Evolutionary conservation across 768 basidiomycete genomes (phyloP), one percentile per base, ranked within the genome.

Genomic region (Trametes gibbosa): DNA sequence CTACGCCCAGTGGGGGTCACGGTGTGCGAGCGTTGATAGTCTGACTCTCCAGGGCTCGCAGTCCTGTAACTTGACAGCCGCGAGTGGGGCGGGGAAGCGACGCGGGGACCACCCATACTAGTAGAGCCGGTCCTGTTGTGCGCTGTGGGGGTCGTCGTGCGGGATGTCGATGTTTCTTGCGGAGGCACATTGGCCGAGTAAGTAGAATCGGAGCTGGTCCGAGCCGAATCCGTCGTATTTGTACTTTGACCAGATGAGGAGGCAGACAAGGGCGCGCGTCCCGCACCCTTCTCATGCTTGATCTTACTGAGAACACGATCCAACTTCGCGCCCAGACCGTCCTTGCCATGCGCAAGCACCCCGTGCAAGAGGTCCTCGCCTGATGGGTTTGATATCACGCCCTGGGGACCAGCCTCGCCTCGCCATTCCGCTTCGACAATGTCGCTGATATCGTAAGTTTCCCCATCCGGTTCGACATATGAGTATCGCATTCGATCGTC

Each of bases 361-460:
- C 85, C 84, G 67, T 89, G 84, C 39, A 93, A 72, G 19, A 92
- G 74, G 65, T 92, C 90, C 40, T 77, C 78, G 68, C 80, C 77
- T 29, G 76, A 71, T 14, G 66, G 47, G 16, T 61, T 57, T 7
- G 49, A 45, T 47, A 55, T 57, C 29, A 43, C 67, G 68, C 41
- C 64, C 41, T 39, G 72, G 1, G 61, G 60, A 1, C 66, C 67
- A 23, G 53, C 63, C 51, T 71, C 73, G 25, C 68, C 84, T n/a
- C 83, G 76, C 80, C 90, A 89, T 65, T 96, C 96, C 72, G 91
- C 85, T 69, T 95, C 93, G 47, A 98, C 82, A 50, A 97, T 87
- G 62, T 96, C 89, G 66, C 92, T 94, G 70, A 98, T 93, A 71
- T 98, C 96, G 67, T 87, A 90, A 0, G 89, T 89, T 74, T 92